A percentile compares a stretch with the other conserved stretches of the same genome.
phyloP scores from a whole-genome alignment of 2,329 filamentous ascomycete species.

The Fusarium proliferatum region DNA sequence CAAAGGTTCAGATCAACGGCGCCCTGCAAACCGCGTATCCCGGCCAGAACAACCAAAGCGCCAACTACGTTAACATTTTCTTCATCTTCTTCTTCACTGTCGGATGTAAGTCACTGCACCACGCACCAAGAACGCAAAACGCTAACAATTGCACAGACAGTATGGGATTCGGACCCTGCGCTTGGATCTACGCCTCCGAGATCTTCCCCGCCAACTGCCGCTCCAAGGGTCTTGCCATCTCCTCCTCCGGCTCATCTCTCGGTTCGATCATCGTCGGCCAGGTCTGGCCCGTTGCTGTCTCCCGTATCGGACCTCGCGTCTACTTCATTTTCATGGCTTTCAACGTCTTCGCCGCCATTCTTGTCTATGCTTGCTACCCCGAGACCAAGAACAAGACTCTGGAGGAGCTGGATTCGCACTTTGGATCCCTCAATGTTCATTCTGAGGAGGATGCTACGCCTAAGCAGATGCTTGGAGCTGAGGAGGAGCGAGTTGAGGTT shows the following conservation, averaged over 20 bases:
- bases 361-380: constrained; percentile 19
- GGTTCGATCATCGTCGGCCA: constrained; percentile 20
- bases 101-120: neutral
- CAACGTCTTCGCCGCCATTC: constrained; percentile 7
- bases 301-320: constrained; percentile 1
- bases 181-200: constrained; percentile 22
- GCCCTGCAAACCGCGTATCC: constrained; percentile 12
- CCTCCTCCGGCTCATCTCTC: constrained; percentile 10
- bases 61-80: constrained; percentile 24
- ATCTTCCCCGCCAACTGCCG: constrained; percentile 25
- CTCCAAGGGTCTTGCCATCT: constrained; percentile 17
- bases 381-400: constrained; percentile 19
- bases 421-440: constrained; percentile 16
- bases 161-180: constrained; percentile 18
- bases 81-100: constrained; percentile 22
- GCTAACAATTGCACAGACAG: neutral
- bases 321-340: constrained; percentile 25
- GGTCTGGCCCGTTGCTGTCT: constrained; percentile 14
- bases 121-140: too few species aligned
- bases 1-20: constrained; percentile 1
- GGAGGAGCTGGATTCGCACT: constrained; percentile 20
- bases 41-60: constrained; percentile 10
- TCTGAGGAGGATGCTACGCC: constrained; percentile 18
- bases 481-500: constrained; percentile 1
- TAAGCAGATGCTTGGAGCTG: constrained; percentile 17